Base-by-base conservation (phyloP, 306 rosid genomes). In the Castanopsis chinensis region DNA sequence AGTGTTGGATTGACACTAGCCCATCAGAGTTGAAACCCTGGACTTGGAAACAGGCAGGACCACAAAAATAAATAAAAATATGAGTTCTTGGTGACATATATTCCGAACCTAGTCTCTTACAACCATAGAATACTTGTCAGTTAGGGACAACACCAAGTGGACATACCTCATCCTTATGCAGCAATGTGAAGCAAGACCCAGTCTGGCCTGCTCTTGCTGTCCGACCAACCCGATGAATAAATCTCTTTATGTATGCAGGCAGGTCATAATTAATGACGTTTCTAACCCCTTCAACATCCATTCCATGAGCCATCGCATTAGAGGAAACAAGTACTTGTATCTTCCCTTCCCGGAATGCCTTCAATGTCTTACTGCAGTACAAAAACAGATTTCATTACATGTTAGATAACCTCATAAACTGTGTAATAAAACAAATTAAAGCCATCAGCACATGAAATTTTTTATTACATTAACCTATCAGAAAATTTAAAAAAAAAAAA, bases 301-400 rank as follows among this genome's bases (percentile, higher is more conserved):
- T 95, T 72, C 98, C 99, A 84, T 97, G 92, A 75, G 99, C 91
- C 98, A 95, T 89, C 53, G 99, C 98, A 91, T 92, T 98, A 61
- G 98, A 92, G 25, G 94, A 91, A 83, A 95, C 89, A 65, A 95
- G 98, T 78, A 95, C 97, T 86, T 90, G 98, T 68, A 95, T 82
- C 79, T 84, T 79, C 75, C 99, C 99, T 78, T 83, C 82, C 77
- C 97, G 93, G 71, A 95, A 95, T 77, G 88, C 88, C 67, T 82
- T 84, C 85, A 95, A 76, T 79, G 96, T 89, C 87, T 90, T 95
- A 35, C 99, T 95, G 96, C 87, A 83, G 52, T 58, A 72, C 17
- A 81, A 77, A 85, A 51, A 23, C 37, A 56, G 74, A 73, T 27
- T 79, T 70, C 73, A 60, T 69, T 71, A 76, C 25, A 30, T 6